Base-by-base conservation (phyloP, 2,329 filamentous ascomycete species). In the Penicillium fuscoglaucum region DNA sequence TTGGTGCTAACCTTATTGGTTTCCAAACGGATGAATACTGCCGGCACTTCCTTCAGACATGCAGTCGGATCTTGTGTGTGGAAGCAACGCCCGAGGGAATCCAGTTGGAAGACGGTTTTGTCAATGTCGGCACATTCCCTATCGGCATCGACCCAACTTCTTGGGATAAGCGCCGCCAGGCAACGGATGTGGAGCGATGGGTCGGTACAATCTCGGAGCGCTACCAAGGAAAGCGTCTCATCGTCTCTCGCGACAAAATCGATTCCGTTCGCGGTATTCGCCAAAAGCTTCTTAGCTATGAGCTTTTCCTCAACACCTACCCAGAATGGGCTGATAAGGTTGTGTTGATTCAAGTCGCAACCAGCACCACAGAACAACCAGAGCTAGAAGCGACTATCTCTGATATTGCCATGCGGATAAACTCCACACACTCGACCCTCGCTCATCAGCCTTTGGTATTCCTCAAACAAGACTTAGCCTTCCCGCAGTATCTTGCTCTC, bases 21-120 rank as follows among this genome's bases (percentile, higher is more conserved):
- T 98, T 98, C 77, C 93, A 98, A 77, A 96, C 92, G 26, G 86
- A 89, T 56, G 93, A 98, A 74, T 98, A 98, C 70, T 89, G 90
- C 5, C 87, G 93, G 15, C 95, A 98, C 77, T 98, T 98, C 75
- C 80, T 97, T 50, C 93, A 97, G 76, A 98, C 93, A 0, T 97
- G 93, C 81, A 96, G 91, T 73, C 89, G 95, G 35, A 82, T 98
- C 15, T 82, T 98, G 39, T 89, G 85, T n/a, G 91, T 96, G 1
- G 93, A 98, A 74, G 93, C 93, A 1, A 93, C 90, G 0, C 87
- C 88, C 1, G 89, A 96, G 43, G 93, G 95, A 1, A 83, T 98
- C 1, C 90, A 97, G 72, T 81, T 98, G 9, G 93, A 97, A 63
- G 91, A 96, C 68, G 90, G 92, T 5, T 97, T 97, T 70, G 89